Base-by-base conservation (phyloP, 106 monocot species). In the Allium sativum region DNA sequence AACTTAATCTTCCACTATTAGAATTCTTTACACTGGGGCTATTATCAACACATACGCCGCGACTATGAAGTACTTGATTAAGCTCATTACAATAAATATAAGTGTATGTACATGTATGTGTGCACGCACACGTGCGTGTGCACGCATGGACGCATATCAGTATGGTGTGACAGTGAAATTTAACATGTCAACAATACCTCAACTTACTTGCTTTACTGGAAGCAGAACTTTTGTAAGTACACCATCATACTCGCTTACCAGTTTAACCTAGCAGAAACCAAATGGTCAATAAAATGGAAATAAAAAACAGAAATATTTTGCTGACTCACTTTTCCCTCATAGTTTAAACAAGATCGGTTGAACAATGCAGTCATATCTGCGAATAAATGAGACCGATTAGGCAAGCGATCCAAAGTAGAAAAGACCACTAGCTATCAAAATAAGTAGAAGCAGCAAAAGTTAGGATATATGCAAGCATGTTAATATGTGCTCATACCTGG, bases 291-390 rank as follows among this genome's bases (percentile, higher is more conserved):
- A n/a, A n/a, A n/a, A n/a, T n/a, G n/a, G n/a, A n/a, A n/a, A 48
- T 44, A 9, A 67, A 41, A 10, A 40, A 73, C 46, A 41, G 18
- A 61, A 21, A 14, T 45, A 51, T 52, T 18, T 21, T 55, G 4
- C n/a, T 53, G 17, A 31, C 68, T 60, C 80, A 91, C 96, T 91
- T 99, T 99, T 15, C 98, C 98, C 60, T 83, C 74, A 69, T 92
- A 83, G 70, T 87, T 99, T 44, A 81, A 17, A 67, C 92, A 98
- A 14, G 71, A 67, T 48, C 79, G 70, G 66, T 78, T 83, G 72
- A 92, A 99, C 65, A 88, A 45, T 50, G 85, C 85, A 79, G 83
- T 92, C 72, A 99, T 92, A 41, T 99, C 96, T 96, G 87, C 17
- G 20, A 45, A 47, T 40, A 62, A 52, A 19, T 12, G 52, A 50